Base-by-base conservation (phyloP, 805 yeast species). In the Saturnispora zaruensis region DNA sequence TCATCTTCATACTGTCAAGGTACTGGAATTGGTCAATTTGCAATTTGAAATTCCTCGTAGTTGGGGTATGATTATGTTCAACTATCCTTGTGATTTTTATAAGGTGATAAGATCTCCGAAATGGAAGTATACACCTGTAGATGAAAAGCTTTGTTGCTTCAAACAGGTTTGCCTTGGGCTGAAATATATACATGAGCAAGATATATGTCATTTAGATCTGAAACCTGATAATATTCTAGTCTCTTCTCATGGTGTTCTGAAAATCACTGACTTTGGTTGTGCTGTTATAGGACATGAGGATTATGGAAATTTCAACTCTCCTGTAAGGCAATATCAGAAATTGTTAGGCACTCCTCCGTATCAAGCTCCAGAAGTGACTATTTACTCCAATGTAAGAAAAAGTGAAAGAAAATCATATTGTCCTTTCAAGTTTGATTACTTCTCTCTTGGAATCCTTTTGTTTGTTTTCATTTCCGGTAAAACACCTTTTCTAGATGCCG, bases 341-440 rank as follows among this genome's bases (percentile, higher is more conserved):
- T 75, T 76, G 62, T 83, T 84, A 41, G 93, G 95, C 2, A 83
- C 90, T 1, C 87, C 93, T 3, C 93, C 93, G 1, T 85, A 83
- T 63, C 78, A 83, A 11, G 80, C 91, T 4, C 93, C 95, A 1
- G 93, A 85, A 64, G 86, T 84, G 14, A 75, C 79, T 76, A 62
- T 67, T 25, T 68, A 54, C 72, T 70, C 52, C 75, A 68, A 48
- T 59, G 62, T 53, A 28, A 52, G 55, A 26, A 45, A 45, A 16
- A 47, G 34, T 46, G 64, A 51, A 58, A 58, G 61, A 46, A 57
- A 44, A 44, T 46, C 62, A 57, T 65, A 78, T 50, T 64, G 83
- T 60, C 84, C 89, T 0, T 80, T 78, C 57, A 73, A 74, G 53
- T 77, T 84, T 72, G 95, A 85, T 66, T 68, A 72, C 59, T 85